Evolutionary conservation across 2,329 filamentous ascomycete species (phyloP), one percentile per base, ranked within the genome.

Genomic region (Ophiostoma angusticollis): DNA sequence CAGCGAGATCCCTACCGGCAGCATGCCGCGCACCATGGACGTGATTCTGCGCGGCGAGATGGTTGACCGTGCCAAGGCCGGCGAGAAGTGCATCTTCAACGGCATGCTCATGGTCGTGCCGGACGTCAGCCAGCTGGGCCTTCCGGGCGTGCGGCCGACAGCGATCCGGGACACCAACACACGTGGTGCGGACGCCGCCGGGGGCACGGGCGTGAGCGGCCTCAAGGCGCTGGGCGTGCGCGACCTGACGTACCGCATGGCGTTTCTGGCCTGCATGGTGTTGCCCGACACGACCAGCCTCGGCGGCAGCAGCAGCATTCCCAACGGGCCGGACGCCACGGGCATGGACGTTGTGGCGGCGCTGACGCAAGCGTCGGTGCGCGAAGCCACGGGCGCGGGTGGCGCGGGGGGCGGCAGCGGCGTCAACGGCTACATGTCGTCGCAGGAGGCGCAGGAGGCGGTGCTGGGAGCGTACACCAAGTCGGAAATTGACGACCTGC

Each of bases 11-110:
- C 91, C 91, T 0, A 98, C 91, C 0, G 91, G 91, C 39, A 95
- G 87, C 62, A 98, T 98, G 91, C 91, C 91, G 18, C 75, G 91
- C 43, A 98, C 91, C 3, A 91, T 98, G 75, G 91, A 98, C 53
- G 82, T 98, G 30, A 95, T 98, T 49, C 62, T 98, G 24, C 80
- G 91, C 44, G 91, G 91, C 53, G 91, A 98, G 58, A 95, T 98
- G 65, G 91, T 98, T 19, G 91, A 98, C 53, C 78, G 91, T 37
- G 87, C 89, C 37, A 96, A 96, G 65, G 91, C 91, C 35, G 91
- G 91, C 47, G 91, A 98, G 61, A 95, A 93, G 61, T 98, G 91
- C 58, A 84, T 98, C 53, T 98, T 98, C 59, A 96, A 89, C 0
- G 91, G 91, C 47, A 87, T 87, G 5, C 63, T 96, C 47, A 96